Evolutionary conservation across 2,329 filamentous ascomycete genomes (phyloP).

Genomic region (Botrytis fabae): DNA sequence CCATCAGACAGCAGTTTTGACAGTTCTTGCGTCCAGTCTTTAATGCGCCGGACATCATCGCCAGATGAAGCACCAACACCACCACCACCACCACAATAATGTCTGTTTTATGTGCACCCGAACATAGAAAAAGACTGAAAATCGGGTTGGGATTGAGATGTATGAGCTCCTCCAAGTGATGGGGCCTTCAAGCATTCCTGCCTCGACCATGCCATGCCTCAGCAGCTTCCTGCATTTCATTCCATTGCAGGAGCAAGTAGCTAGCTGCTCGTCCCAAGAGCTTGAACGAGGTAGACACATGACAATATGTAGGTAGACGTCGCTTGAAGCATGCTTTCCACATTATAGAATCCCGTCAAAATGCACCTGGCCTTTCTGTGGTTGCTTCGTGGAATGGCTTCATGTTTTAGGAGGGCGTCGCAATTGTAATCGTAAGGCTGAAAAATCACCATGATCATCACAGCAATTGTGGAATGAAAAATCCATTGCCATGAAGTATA

Average conservation of each 20-base stretch:
- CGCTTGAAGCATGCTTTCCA: background rate
- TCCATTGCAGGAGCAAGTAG: background rate
- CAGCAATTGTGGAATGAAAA: no score
- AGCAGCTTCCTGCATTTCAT: background rate
- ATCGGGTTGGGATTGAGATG: background rate
- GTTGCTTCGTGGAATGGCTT: background rate
- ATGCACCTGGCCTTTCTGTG: background rate
- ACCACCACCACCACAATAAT: background rate
- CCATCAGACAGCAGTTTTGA: background rate
- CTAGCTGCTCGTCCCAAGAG: background rate
- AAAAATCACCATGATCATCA: background rate
- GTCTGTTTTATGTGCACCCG: background rate
- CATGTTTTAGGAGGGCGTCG: background rate
- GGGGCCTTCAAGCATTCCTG: no score
- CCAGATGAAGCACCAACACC: background rate
- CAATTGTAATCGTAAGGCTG: background rate
- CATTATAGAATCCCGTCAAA: background rate
- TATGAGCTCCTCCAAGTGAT: background rate
- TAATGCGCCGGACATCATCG: no score
- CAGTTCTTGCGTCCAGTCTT: background rate
- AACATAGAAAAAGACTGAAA: no score
- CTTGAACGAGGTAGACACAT: background rate
- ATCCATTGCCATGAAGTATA: background rate
- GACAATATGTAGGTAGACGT: no score
- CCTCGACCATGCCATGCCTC: fast-evolving